These are phyloP conservation scores for Fagus sylvatica DNA, from an alignment of 306 rosid genomes.

Conservation along the genomic window DNA sequence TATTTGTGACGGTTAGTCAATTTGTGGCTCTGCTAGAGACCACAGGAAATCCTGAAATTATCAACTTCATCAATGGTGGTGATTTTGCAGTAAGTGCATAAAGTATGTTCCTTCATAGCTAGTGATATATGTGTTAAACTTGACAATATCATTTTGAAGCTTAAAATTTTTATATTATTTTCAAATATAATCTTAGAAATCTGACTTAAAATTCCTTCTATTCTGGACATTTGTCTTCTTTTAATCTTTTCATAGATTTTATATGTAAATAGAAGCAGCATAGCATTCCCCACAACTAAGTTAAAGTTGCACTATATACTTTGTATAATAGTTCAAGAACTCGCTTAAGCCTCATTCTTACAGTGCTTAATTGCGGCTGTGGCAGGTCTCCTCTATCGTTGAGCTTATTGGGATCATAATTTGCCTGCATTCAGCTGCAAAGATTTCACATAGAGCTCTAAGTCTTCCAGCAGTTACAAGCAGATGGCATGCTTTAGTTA, in stretches of 20 bases:
- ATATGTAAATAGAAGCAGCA: background rate
- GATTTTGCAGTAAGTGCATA: constrained; percentile 46
- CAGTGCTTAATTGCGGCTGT: background rate
- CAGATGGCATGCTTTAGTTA: constrained; percentile 57
- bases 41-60: constrained; percentile 23
- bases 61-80: constrained; percentile 45
- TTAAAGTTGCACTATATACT: too few species aligned
- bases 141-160: too few species aligned
- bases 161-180: too few species aligned
- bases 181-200: too few species aligned
- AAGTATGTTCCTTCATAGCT: background rate
- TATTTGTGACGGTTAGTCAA: constrained; percentile 41
- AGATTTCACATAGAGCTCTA: constrained; percentile 51
- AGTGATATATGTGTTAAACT: background rate
- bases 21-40: constrained; percentile 42
- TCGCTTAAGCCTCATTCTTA: background rate
- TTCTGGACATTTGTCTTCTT: background rate
- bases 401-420: constrained; percentile 47
- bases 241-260: background rate
- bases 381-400: constrained; percentile 39
- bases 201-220: too few species aligned
- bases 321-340: background rate
- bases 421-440: constrained; percentile 46
- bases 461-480: constrained; percentile 43
- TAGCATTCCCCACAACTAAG: background rate